These are phyloP conservation scores for Yamadazyma oceani DNA, from an alignment of 1,139 yeast genomes.

Conservation along the genomic window DNA sequence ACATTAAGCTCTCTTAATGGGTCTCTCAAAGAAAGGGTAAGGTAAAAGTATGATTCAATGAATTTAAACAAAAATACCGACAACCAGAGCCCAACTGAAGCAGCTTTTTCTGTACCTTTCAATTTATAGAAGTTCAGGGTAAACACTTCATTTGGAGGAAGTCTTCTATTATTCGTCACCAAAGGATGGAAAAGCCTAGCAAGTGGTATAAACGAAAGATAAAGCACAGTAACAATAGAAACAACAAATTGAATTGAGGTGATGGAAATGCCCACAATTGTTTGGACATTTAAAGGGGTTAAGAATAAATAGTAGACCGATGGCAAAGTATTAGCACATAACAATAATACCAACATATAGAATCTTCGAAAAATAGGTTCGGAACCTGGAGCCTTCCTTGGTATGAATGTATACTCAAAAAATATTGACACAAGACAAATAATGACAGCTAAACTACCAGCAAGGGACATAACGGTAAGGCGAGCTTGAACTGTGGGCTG, in stretches of 20 bases:
- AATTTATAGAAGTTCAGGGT: conserved; percentile 36
- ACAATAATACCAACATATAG: conserved; percentile 25
- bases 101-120: conserved; percentile 36
- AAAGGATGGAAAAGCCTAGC: conserved; percentile 38
- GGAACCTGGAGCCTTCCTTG: conserved; percentile 58
- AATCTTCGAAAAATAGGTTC: conserved; percentile 41
- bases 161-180: conserved; percentile 18
- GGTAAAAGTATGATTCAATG: conserved; percentile 50
- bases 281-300: conserved; percentile 25
- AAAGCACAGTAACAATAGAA: conserved; percentile 42
- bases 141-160: conserved; percentile 35
- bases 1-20: conserved; percentile 48
- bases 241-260: conserved; percentile 45
- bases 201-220: conserved; percentile 48
- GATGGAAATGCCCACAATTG: conserved; percentile 33
- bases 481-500: conserved; percentile 48
- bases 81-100: conserved; percentile 50
- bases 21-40: conserved; percentile 48
- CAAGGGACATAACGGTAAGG: conserved; percentile 50
- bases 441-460: conserved; percentile 48
- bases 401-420: conserved; percentile 50
- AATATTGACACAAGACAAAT: conserved; percentile 44
- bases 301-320: conserved; percentile 37
- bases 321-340: conserved; percentile 38
- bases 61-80: conserved; percentile 48